A percentile compares a stretch with the other conserved stretches of the same genome.
These are phyloP conservation scores for Moesziomyces sp. DNA, from an alignment of 1,284 basidiomycete genomes.

Conservation along the genomic window DNA sequence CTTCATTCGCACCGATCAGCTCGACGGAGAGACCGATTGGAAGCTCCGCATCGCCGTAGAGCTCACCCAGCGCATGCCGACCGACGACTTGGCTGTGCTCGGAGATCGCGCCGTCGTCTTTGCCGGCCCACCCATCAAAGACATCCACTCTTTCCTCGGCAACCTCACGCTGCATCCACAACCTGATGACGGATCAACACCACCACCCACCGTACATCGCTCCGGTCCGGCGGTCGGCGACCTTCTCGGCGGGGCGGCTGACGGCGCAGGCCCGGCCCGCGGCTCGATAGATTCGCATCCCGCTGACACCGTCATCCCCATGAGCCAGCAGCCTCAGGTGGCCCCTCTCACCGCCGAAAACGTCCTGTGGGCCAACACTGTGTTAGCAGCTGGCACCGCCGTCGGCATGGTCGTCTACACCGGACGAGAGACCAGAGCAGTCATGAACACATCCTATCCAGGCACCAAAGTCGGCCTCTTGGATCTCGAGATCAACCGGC, in stretches of 20 bases:
- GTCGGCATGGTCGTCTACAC: slow-evolving; percentile 94
- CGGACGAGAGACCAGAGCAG: slow-evolving; percentile 91
- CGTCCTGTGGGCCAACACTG: slow-evolving; percentile 96
- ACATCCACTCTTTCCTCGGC: slow-evolving; percentile 95
- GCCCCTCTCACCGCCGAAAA: slow-evolving; percentile 81
- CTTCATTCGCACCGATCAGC: slow-evolving; percentile 96
- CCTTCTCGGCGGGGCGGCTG: slow-evolving; percentile 22
- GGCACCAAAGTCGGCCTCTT: slow-evolving; percentile 92
- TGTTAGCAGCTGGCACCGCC: slow-evolving; percentile 91
- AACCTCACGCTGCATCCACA: slow-evolving; percentile 81
- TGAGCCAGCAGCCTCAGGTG: slow-evolving; percentile 60
- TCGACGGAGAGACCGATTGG: slow-evolving; percentile 99
- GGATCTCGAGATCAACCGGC: slow-evolving; percentile 92
- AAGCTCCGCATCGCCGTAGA: slow-evolving; percentile 91
- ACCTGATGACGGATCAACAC: slow-evolving; percentile 27
- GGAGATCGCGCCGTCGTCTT: slow-evolving; percentile 49
- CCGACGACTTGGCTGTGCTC: slow-evolving; percentile 76
- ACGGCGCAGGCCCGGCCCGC: slow-evolving; percentile 23
- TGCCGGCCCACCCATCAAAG: slow-evolving; percentile 95
- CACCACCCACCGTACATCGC: slow-evolving; percentile 19
- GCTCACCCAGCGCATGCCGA: slow-evolving; percentile 80
- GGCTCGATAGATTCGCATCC: slow-evolving; percentile 28
- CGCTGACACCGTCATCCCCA: slow-evolving; percentile 67
- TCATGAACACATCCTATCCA: slow-evolving; percentile 99
- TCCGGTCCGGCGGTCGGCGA: slow-evolving; percentile 69